A percentile compares a stretch with the other conserved stretches of the same genome.
Evolutionary conservation across 345 rosid species (phyloP).

Genomic region (Moricandia moricandioides): DNA sequence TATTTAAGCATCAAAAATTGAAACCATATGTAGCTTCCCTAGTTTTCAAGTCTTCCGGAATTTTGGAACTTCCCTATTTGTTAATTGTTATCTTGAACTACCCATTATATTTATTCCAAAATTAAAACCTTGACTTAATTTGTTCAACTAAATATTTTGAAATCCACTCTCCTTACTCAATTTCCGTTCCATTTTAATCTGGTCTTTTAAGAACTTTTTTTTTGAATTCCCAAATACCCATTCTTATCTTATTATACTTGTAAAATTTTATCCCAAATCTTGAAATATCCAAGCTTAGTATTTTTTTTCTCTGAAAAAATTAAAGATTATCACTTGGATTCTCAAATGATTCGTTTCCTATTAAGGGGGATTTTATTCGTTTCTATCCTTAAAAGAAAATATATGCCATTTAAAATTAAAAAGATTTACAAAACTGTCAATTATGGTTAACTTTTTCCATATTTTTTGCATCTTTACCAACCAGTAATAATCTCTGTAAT

Average conservation of each 20-base stretch:
- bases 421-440: not conserved
- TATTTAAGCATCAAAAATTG: not conserved
- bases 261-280: too few relatives aligned
- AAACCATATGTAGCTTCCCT: not conserved
- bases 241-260: not conserved
- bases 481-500: not conserved
- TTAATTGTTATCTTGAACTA: not conserved
- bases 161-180: not conserved
- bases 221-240: too few relatives aligned
- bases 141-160: not conserved
- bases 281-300: not conserved
- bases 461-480: conserved; percentile 9
- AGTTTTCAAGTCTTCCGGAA: not conserved
- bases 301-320: not conserved
- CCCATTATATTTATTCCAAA: not conserved
- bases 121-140: not conserved
- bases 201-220: too few relatives aligned
- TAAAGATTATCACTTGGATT: not conserved
- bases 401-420: not conserved
- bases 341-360: not conserved
- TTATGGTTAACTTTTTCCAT: conserved; percentile 11
- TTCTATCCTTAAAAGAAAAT: not conserved
- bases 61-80: not conserved
- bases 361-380: not conserved
- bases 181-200: not conserved